Percentiles rank a stretch among this genome's conserved stretches.
Conservation (phyloP, 495 filamentous ascomycete genomes). For the Neurospora intermedia region DNA sequence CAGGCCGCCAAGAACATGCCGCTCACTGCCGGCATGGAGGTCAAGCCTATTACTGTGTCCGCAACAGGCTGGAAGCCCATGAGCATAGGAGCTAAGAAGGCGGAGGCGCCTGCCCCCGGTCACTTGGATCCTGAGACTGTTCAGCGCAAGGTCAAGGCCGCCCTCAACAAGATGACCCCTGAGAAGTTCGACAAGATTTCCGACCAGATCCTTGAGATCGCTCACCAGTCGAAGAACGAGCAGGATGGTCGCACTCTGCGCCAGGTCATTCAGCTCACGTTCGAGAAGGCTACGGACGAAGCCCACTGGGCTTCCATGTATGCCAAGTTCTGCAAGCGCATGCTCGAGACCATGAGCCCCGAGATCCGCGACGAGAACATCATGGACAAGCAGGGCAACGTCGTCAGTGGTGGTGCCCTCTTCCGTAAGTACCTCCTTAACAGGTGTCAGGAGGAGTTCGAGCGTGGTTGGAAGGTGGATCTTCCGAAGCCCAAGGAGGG, state of each 20-base stretch:
- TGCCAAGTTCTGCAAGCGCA: slow-evolving; percentile 94
- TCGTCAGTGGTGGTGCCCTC: slow-evolving; percentile 82
- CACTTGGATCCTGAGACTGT: slow-evolving; percentile 85
- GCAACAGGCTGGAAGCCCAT: slow-evolving; percentile 82
- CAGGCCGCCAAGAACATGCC: slow-evolving; percentile 75
- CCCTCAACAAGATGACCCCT: slow-evolving; percentile 98
- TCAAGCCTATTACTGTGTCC: slow-evolving; percentile 67
- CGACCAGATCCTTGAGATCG: slow-evolving; percentile 85
- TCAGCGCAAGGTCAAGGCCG: slow-evolving; percentile 96
- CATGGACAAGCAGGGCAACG: slow-evolving; percentile 69
- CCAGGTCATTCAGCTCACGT: slow-evolving; percentile 96
- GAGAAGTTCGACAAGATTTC: slow-evolving; percentile 97
- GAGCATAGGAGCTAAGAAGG: slow-evolving; percentile 42
- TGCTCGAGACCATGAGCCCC: slow-evolving; percentile 89
- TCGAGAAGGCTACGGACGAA: slow-evolving; percentile 98
- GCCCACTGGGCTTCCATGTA: slow-evolving; percentile 99
- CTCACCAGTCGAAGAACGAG: slow-evolving; percentile 91
- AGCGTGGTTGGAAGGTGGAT: slow-evolving; percentile 93
- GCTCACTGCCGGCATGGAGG: slow-evolving; percentile 64
- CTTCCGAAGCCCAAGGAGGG: slow-evolving; percentile 75
- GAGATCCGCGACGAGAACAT: slow-evolving; percentile 95
- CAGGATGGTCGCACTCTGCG: slow-evolving; percentile 86
- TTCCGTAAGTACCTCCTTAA: slow-evolving; percentile 99
- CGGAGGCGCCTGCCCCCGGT: slow-evolving; percentile 27
- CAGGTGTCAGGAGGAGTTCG: slow-evolving; percentile 97